Evolutionary conservation across 805 yeast species (phyloP).

Genomic region (Starmerella apicola): DNA sequence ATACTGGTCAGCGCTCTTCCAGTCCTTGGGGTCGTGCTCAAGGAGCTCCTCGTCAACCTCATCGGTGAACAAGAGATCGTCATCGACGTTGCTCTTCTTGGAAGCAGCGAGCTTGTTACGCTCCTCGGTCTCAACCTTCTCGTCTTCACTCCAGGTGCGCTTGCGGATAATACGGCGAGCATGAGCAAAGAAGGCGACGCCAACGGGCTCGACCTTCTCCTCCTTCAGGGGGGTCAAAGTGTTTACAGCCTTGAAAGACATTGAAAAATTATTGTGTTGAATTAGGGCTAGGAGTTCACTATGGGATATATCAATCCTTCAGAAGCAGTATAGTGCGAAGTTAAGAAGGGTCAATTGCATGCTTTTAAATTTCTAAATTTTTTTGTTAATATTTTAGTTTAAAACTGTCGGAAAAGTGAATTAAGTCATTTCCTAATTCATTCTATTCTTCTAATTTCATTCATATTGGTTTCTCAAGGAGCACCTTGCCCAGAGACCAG

Average conservation of each 20-base stretch:
- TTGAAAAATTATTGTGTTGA: background rate
- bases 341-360: too few species aligned
- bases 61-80: slow-evolving; percentile 33
- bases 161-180: slow-evolving; percentile 92
- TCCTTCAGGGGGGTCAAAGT: slow-evolving; percentile 25
- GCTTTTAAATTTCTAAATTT: too few species aligned
- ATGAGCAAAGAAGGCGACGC: slow-evolving; percentile 89
- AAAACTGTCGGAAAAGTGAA: too few species aligned
- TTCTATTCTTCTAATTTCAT: too few species aligned
- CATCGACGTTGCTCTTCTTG: slow-evolving; percentile 42
- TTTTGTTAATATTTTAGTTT: too few species aligned
- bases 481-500: too few species aligned
- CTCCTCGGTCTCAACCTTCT: slow-evolving; percentile 81
- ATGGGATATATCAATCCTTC: too few species aligned
- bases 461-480: too few species aligned
- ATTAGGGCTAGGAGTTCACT: background rate
- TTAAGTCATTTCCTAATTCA: too few species aligned
- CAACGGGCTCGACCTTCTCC: slow-evolving; percentile 89
- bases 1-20: slow-evolving; percentile 94
- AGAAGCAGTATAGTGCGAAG: too few species aligned
- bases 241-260: slow-evolving; percentile 22
- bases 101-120: slow-evolving; percentile 48
- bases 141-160: slow-evolving; percentile 97
- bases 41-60: slow-evolving; percentile 72
- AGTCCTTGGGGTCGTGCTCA: slow-evolving; percentile 89